Conservation (phyloP, 2,329 filamentous ascomycete species). For the Fusarium proliferatum region DNA sequence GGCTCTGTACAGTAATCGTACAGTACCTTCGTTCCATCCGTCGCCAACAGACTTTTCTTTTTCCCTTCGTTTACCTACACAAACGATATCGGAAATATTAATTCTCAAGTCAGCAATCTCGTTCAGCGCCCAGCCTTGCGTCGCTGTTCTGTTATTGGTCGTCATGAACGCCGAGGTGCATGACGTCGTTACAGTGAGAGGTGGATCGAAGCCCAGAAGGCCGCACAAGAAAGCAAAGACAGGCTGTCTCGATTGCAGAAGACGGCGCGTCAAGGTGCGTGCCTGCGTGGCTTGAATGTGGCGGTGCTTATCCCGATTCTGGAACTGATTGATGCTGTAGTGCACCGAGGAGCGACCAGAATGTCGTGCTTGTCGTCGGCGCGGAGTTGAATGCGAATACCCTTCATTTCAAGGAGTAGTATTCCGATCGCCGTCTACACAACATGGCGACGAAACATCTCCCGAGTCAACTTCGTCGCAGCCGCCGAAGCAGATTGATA, state of each 20-base stretch:
- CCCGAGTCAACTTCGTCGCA: not conserved
- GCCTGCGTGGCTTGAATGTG: not conserved
- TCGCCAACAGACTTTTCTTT: not conserved
- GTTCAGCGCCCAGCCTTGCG: not conserved
- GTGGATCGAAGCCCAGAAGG: not conserved
- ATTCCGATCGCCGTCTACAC: not conserved
- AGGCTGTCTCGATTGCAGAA: conserved; percentile 7
- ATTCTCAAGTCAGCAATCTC: not conserved
- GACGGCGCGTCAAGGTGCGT: conserved; percentile 13
- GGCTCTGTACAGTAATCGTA: not conserved
- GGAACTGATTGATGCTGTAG: not conserved
- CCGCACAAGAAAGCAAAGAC: conserved; percentile 18
- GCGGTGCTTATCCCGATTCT: not conserved
- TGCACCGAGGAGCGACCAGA: not conserved
- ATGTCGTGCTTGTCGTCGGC: conserved; percentile 7
- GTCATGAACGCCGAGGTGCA: not conserved
- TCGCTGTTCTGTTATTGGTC: not conserved
- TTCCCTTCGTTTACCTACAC: not conserved
- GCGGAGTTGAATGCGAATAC: conserved; percentile 6
- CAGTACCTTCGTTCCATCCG: not conserved
- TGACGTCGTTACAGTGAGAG: not conserved
- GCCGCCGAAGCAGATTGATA: not conserved
- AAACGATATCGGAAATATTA: not conserved
- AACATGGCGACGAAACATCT: not conserved
- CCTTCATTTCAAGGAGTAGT: not conserved